A percentile compares a stretch with the other conserved stretches of the same genome.
Evolutionary conservation across 2,329 filamentous ascomycete species (phyloP).

Genomic region (Fonsecaea pugnacius): DNA sequence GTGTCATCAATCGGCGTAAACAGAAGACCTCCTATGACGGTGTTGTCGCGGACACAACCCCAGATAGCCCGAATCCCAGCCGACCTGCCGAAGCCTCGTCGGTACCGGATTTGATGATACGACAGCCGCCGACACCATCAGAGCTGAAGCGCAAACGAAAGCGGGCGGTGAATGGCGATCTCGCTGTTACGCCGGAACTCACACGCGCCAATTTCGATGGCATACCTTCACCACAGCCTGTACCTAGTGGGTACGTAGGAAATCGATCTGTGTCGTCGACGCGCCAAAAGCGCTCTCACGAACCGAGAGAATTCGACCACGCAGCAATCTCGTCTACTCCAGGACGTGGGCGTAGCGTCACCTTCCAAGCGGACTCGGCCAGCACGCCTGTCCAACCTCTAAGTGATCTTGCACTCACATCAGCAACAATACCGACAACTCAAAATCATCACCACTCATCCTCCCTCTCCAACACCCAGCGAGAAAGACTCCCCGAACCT

Average conservation of each 20-base stretch:
- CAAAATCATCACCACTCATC: background rate
- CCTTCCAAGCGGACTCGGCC: slow-evolving; percentile 23
- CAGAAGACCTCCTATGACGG: slow-evolving; percentile 38
- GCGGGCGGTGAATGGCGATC: slow-evolving; percentile 36
- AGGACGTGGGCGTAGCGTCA: slow-evolving; percentile 20
- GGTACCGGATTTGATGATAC: slow-evolving; percentile 26
- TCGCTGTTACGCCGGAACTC: slow-evolving; percentile 32
- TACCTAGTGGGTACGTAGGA: slow-evolving; percentile 28
- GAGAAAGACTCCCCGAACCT: slow-evolving; percentile 29
- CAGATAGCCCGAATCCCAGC: background rate
- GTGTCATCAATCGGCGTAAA: slow-evolving; percentile 60
- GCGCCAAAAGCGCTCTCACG: slow-evolving; percentile 28
- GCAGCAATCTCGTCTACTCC: slow-evolving; percentile 4
- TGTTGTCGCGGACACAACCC: background rate
- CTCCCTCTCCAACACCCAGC: background rate
- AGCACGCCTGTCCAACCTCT: background rate
- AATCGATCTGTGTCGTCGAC: slow-evolving; percentile 19
- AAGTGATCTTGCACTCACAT: background rate
- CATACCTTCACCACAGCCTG: slow-evolving; percentile 21
- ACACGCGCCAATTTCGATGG: slow-evolving; percentile 23
- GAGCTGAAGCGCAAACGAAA: slow-evolving; percentile 48
- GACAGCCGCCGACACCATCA: slow-evolving; percentile 30
- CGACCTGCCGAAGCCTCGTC: background rate
- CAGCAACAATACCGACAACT: background rate
- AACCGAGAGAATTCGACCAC: slow-evolving; percentile 13